A percentile compares a stretch with the other conserved stretches of the same genome.
Conservation (phyloP, 2,329 filamentous ascomycete species). For the Ceratocystis diversiconidia region DNA sequence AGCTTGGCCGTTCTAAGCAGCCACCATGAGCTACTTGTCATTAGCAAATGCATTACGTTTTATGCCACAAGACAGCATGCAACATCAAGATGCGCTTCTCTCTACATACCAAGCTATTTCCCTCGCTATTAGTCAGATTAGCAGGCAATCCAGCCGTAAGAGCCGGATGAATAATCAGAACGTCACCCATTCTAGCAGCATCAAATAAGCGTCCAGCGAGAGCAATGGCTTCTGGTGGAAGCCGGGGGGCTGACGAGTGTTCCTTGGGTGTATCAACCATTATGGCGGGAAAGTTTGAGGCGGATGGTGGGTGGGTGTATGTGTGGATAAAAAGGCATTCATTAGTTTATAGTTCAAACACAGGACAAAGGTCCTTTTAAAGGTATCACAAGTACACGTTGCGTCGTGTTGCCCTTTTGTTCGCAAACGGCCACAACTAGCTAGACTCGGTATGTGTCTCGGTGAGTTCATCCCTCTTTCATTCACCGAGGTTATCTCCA, state of each 20-base stretch:
- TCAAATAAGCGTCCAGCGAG: conserved; percentile 55
- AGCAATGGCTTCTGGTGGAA: conserved; percentile 51
- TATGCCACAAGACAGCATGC: neutral
- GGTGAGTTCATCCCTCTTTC: neutral
- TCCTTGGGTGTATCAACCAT: neutral
- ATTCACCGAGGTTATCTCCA: neutral
- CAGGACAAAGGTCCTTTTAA: no score
- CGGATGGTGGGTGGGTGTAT: neutral
- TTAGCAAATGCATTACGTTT: neutral
- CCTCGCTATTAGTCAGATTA: conserved; percentile 59
- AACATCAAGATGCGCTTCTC: neutral
- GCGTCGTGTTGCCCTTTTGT: neutral
- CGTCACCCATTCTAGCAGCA: conserved; percentile 46
- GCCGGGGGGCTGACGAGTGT: conserved; percentile 15
- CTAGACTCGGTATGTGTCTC: neutral
- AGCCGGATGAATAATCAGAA: conserved; percentile 45
- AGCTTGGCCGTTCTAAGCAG: conserved; percentile 53
- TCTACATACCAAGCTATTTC: conserved; percentile 48
- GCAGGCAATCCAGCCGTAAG: conserved; percentile 50
- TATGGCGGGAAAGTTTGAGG: neutral
- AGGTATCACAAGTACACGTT: no score
- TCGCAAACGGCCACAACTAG: neutral
- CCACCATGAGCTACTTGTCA: conserved; percentile 48
- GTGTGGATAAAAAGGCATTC: neutral
- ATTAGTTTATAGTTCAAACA: no score